These are phyloP conservation scores for Plectranthus barbatus DNA, from an alignment of 257 asterid genomes.

Conservation along the genomic window DNA sequence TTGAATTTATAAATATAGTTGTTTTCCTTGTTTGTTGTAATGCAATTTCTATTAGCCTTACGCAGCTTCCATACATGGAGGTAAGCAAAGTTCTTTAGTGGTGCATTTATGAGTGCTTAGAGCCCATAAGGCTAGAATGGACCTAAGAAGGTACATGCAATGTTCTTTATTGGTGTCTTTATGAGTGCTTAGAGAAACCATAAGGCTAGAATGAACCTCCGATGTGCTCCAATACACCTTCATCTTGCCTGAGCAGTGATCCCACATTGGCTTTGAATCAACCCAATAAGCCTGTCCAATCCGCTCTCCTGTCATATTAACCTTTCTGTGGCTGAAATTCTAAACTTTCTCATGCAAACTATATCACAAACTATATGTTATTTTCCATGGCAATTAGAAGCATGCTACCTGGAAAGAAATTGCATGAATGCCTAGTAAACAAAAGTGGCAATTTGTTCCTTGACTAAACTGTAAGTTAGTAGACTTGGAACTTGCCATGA, in stretches of 20 bases:
- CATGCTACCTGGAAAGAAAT: background rate
- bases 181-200: background rate
- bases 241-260: no score
- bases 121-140: background rate
- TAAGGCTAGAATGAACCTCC: background rate
- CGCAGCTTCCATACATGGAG: background rate
- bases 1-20: background rate
- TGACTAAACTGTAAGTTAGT: background rate
- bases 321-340: background rate
- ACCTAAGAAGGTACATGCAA: background rate
- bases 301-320: background rate
- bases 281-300: background rate
- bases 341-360: background rate
- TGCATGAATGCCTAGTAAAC: background rate
- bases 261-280: no score
- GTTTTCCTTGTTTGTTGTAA: background rate
- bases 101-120: background rate
- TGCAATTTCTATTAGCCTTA: background rate
- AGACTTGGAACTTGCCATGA: background rate
- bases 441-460: background rate
- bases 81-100: background rate
- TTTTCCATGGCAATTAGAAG: background rate
- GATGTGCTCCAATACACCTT: no score
- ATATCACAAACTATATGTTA: background rate
- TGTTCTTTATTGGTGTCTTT: background rate